A percentile compares a stretch with the other conserved stretches of the same genome.
Conservation (phyloP, 805 yeast species). For the Brettanomyces sp. region DNA sequence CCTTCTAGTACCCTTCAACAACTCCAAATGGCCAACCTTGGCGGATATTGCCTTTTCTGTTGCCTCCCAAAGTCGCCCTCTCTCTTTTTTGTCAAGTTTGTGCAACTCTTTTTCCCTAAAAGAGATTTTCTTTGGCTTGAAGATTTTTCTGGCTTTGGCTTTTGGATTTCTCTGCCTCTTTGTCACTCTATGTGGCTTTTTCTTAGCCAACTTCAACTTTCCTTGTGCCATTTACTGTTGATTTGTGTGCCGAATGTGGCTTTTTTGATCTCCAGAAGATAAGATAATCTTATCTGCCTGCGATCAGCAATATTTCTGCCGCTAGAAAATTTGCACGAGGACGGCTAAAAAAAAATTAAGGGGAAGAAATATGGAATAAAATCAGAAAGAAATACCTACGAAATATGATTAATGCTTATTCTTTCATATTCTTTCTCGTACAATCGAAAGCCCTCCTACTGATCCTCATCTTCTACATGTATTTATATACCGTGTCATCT, state of each 20-base stretch:
- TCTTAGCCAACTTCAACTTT: constrained; percentile 43
- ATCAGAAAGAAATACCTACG: no score
- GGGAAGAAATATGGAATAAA: no score
- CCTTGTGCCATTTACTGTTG: constrained; percentile 58
- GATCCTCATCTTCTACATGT: no score
- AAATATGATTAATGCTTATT: no score
- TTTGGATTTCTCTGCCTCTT: constrained; percentile 58
- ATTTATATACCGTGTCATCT: no score
- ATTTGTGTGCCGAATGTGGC: background rate
- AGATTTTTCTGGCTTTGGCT: constrained; percentile 65
- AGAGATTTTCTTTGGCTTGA: constrained; percentile 56
- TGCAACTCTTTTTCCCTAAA: constrained; percentile 35
- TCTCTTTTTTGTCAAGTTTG: constrained; percentile 48
- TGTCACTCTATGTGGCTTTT: constrained; percentile 44
- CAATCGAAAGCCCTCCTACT: no score
- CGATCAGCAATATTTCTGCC: no score
- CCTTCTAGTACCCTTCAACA: constrained; percentile 84
- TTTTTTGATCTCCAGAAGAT: no score
- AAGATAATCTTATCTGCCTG: no score
- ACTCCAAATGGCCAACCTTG: constrained; percentile 88
- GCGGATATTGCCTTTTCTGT: constrained; percentile 85
- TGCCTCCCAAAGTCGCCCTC: constrained; percentile 9
- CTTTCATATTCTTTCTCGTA: no score
- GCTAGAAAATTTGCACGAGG: no score
- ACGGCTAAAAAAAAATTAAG: no score